Percentiles rank a stretch among this genome's conserved stretches.
Evolutionary conservation across 352 stramenopile species (phyloP).

Genomic region (Phytophthora crassamura): DNA sequence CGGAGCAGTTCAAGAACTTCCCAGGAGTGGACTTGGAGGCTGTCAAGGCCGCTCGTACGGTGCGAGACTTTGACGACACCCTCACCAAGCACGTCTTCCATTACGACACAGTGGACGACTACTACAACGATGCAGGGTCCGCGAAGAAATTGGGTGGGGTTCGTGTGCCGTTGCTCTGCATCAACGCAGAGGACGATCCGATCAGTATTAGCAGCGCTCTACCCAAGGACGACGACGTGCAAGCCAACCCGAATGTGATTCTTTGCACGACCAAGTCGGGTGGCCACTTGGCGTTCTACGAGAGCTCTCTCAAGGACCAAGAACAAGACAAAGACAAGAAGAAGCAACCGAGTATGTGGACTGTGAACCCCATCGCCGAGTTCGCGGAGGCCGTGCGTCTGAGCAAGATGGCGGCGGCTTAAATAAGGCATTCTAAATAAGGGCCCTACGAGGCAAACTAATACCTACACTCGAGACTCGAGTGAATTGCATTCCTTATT

Average conservation of each 20-base stretch:
- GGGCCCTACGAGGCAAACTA: background rate
- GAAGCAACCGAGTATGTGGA: conserved; percentile 46
- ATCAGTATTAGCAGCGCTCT: conserved; percentile 54
- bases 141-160: conserved; percentile 44
- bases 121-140: conserved; percentile 67
- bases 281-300: conserved; percentile 78
- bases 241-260: conserved; percentile 66
- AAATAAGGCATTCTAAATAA: conserved; percentile 3
- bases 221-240: conserved; percentile 38
- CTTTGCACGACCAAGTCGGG: conserved; percentile 68
- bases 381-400: conserved; percentile 59
- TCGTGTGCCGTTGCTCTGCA: conserved; percentile 62
- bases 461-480: background rate
- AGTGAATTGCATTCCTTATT: background rate
- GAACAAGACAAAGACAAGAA: conserved; percentile 17
- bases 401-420: conserved; percentile 25
- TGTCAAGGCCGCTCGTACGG: conserved; percentile 40
- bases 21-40: conserved; percentile 51
- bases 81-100: conserved; percentile 66
- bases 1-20: conserved; percentile 54
- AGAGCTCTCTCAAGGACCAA: conserved; percentile 32
- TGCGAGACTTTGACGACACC: conserved; percentile 70
- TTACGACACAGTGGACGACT: conserved; percentile 66
- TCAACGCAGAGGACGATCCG: conserved; percentile 70
- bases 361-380: conserved; percentile 53